Evolutionary conservation across 2,329 filamentous ascomycete genomes (phyloP), one percentile per base, ranked within the genome.

Genomic region (Furcasterigmium furcatum): DNA sequence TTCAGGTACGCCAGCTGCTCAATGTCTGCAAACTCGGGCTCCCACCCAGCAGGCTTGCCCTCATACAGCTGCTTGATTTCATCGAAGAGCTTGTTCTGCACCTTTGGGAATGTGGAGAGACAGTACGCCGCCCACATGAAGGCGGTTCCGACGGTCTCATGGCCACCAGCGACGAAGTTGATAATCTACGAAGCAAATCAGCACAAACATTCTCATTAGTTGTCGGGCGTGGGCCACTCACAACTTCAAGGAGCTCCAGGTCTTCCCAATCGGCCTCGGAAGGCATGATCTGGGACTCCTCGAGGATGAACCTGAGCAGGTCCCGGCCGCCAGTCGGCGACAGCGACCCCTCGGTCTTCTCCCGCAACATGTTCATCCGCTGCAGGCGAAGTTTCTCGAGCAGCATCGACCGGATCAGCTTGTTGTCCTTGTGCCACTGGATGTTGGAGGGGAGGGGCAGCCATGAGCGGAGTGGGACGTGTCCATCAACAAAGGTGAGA

Each of bases 1-100:
- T 65, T 61, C 12, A 70, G 49, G 47, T 67, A 69, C 3, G 57
- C 81, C 77, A 47, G 86, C 71, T 58, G 35, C 29, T 49, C 52
- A 10, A 69, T 58, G 43, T 71, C 65, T 13, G 66, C 66, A 45
- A 64, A 70, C 38, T 61, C 58, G 8, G 54, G 52, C 20, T 55
- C 21, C 66, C 66, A 68, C 7, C 46, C 51, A 19, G 38, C 47
- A n/a, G 49, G 45, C 19, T 54, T 52, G 52, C 61, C 49, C 20
- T 53, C 61, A 55, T 67, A 72, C 9, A 71, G 63, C 10, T 19
- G 25, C 3, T 21, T 9, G 8, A 52, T 27, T 9, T 52, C 50
- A 4, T 32, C 18, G 21, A 42, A 44, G 10, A 52, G 50, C 20
- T 44, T 46, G 2, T 25, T 29, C 22, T 52, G 50, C 1, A 50